Evolutionary conservation across 2,329 filamentous ascomycete genomes (phyloP), one percentile per base, ranked within the genome.

Genomic region (Colletotrichum plurivorum): DNA sequence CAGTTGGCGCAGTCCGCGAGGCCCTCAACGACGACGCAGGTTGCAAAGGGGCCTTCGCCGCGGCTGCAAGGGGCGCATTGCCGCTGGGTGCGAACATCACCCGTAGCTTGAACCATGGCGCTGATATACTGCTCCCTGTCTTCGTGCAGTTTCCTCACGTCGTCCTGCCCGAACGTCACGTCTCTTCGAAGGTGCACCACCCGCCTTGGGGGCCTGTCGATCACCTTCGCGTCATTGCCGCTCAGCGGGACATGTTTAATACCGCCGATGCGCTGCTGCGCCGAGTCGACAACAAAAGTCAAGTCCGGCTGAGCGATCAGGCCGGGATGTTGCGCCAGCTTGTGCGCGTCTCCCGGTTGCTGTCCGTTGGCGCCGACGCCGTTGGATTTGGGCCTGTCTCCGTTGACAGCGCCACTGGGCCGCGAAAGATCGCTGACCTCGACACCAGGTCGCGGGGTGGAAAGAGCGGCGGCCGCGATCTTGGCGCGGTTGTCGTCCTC

Each of bases 1-100:
- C 85, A 87, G 70, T 87, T 87, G 36, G 83, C 85, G 66, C 85
- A 87, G 31, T 83, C 82, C 4, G 81, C 80, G 60, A 86, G 85
- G 4, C 82, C 75, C 5, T 80, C 81, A 15, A 84, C 75, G 25
- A 83, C 78, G 56, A 86, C 78, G 73, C 85, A 87, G 5, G 80
- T 77, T 2, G 80, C 79, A 71, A 85, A 87, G 0, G 81, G 80
- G 0, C 85, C 85, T 22, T 80, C 77, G 27, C 80, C 79, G 62
- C 78, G 82, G 1, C 80, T 74, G 61, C 85, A 87, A 1, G 78
- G 80, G 0, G 76, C 71, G 59, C 85, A 87, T 31, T 80, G 78
- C 20, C 76, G 74, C 64, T 84, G 83, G 20, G 62, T 51, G 22
- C 57, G 58, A 4, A 82, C 65, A 13, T 81, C 76, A 1, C 85